phyloP scores from a whole-genome alignment of 805 yeast species.

The Hermanozyma aechmeae region DNA sequence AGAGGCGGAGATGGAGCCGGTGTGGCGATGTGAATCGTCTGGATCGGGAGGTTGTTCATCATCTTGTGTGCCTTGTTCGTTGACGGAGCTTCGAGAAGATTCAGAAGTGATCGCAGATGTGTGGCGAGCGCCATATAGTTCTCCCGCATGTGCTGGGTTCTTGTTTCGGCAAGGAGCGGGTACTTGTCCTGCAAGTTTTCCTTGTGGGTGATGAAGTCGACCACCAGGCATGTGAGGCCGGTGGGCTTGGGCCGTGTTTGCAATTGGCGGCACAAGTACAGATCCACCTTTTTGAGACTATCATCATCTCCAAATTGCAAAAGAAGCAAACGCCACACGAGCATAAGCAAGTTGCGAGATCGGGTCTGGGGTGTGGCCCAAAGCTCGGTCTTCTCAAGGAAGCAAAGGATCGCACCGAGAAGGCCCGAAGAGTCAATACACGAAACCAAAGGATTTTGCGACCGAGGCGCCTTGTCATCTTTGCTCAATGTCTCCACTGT shows the following conservation, averaged over 20 bases:
- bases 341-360: constrained; percentile 45
- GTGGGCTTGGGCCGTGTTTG: constrained; percentile 18
- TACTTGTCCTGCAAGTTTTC: constrained; percentile 67
- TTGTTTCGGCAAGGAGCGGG: constrained; percentile 58
- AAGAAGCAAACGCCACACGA: constrained; percentile 45
- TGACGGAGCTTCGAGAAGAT: constrained; percentile 49
- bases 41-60: constrained; percentile 39
- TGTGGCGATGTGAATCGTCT: constrained; percentile 66
- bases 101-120: no score
- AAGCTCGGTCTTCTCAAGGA: no score
- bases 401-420: background rate
- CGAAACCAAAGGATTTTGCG: background rate
- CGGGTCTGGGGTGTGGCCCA: no score
- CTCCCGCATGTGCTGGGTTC: no score
- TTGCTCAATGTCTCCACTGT: background rate
- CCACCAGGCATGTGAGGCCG: constrained; percentile 54
- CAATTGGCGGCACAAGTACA: constrained; percentile 34
- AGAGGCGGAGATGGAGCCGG: constrained; percentile 80
- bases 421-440: background rate
- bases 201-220: constrained; percentile 76
- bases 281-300: constrained; percentile 33
- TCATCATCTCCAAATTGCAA: constrained; percentile 55
- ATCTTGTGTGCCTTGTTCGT: constrained; percentile 38
- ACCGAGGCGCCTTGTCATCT: background rate
- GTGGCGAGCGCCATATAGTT: constrained; percentile 32